A percentile compares a stretch with the other conserved stretches of the same genome.
phyloP scores from a whole-genome alignment of 306 rosid genomes.

The Malus sieversii region DNA sequence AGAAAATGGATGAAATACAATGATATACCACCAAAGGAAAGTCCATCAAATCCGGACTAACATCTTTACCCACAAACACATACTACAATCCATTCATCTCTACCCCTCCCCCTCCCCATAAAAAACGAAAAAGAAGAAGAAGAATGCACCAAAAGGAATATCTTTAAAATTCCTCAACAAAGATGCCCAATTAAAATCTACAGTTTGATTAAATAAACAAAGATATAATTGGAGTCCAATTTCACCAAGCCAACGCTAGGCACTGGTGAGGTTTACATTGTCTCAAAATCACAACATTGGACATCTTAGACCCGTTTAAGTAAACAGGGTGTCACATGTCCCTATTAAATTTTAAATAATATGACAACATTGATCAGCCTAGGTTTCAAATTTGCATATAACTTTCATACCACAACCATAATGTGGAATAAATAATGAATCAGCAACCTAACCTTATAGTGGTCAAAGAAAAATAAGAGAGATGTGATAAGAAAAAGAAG shows the following conservation, averaged over 20 bases:
- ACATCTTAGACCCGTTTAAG: constrained; percentile 10
- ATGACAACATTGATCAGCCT: constrained; percentile 3
- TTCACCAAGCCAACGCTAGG: not conserved
- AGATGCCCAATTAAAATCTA: not conserved
- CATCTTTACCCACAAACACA: not conserved
- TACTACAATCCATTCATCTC: too few species aligned
- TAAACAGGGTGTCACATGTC: not conserved
- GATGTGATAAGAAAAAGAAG: not conserved
- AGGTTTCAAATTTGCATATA: not conserved
- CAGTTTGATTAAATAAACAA: not conserved
- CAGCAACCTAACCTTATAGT: constrained; percentile 12
- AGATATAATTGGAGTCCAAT: not conserved
- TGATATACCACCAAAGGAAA: not conserved
- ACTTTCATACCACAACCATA: not conserved
- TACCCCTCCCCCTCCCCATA: too few species aligned
- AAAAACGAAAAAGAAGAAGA: not conserved
- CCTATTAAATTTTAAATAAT: constrained; percentile 6
- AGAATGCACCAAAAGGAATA: not conserved
- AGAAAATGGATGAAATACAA: not conserved
- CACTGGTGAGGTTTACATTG: not conserved
- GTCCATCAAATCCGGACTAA: not conserved
- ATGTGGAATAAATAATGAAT: constrained; percentile 6
- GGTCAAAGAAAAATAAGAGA: not conserved
- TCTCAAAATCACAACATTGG: constrained; percentile 2
- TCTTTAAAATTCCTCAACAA: not conserved